Evolutionary conservation across 2,329 filamentous ascomycete species (phyloP).

Genomic region (Colletotrichum tamarilloi): DNA sequence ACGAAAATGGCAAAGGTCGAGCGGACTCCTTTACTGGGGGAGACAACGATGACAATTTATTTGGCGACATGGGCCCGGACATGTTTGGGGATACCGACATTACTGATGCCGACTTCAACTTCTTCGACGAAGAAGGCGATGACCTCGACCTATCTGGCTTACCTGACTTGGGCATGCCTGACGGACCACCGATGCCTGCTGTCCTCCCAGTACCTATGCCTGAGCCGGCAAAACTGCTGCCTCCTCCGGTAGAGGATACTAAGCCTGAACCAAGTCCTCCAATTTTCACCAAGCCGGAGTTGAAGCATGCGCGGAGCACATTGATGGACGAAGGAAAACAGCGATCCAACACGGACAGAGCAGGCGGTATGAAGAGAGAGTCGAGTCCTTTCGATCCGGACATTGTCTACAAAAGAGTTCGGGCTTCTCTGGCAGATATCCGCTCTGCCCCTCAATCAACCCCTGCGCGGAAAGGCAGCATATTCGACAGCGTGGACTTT

Average conservation of each 20-base stretch:
- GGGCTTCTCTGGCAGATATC: slow-evolving; percentile 54
- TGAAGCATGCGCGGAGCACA: slow-evolving; percentile 68
- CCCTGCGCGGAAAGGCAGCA: slow-evolving; percentile 52
- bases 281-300: slow-evolving; percentile 68
- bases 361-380: slow-evolving; percentile 56
- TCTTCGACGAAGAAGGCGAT: slow-evolving; percentile 76
- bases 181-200: slow-evolving; percentile 12
- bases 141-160: slow-evolving; percentile 50
- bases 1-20: slow-evolving; percentile 51
- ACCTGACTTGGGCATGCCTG: slow-evolving; percentile 40
- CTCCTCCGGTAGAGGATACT: slow-evolving; percentile 26
- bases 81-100: slow-evolving; percentile 79
- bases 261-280: slow-evolving; percentile 35
- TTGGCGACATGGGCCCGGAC: slow-evolving; percentile 76
- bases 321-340: slow-evolving; percentile 55
- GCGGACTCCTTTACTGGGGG: slow-evolving; percentile 53
- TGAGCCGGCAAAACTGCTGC: slow-evolving; percentile 36
- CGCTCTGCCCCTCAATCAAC: slow-evolving; percentile 37
- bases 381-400: slow-evolving; percentile 68
- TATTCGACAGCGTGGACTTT: slow-evolving; percentile 67
- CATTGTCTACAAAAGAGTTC: slow-evolving; percentile 68
- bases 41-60: slow-evolving; percentile 70
- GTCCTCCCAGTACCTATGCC: slow-evolving; percentile 1
- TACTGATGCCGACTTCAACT: slow-evolving; percentile 87
- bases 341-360: slow-evolving; percentile 37